Base-by-base conservation (phyloP, 2,329 filamentous ascomycete genomes). In the Verticillium dahliae region DNA sequence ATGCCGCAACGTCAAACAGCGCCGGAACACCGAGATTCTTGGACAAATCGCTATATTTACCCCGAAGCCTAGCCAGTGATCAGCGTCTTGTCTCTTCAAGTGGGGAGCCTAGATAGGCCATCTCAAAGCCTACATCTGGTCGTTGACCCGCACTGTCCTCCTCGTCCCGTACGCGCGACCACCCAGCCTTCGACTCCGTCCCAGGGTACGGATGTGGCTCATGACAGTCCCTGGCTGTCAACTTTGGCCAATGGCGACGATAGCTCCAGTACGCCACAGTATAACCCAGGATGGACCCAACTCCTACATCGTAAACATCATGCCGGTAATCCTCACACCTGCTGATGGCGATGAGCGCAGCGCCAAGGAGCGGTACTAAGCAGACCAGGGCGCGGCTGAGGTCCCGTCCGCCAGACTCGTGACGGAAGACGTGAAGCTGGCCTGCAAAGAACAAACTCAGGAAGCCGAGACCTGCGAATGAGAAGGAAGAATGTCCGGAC, bases 391-490 rank as follows among this genome's bases (percentile, higher is more conserved):
- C 81, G 11, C 83, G 78, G 45, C 80, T 76, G 9, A 89, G 75
- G 64, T 87, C 85, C 6, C 80, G 78, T 15, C 76, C 76, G 6
- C 67, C 67, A 4, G 76, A 76, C 58, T 71, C 69, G 59, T 79
- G 74, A 37, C 77, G 76, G 62, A 84, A 88, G 54, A 89, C 78
- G 63, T 82, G 80, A 57, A 88, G 75, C 71, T 90, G 87, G 3
- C 89, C 89, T 1, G 87, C 86, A 34, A 91, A 76, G 71, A 90
- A 91, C 33, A 91, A 76, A 27, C 85, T 82, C 18, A 92, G 75
- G 70, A 90, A 95, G 2, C 91, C 90, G 10, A 96, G 78, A 0
- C 91, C 91, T 3, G 86, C 85, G 71, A 95, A 96, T 1, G 90
- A 83, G 71, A 93, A 93, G 63, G 87, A 90, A 13, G 85, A 88